These are phyloP conservation scores for Grosmannia huntii DNA, from an alignment of 2,329 filamentous ascomycete species.

Conservation along the genomic window DNA sequence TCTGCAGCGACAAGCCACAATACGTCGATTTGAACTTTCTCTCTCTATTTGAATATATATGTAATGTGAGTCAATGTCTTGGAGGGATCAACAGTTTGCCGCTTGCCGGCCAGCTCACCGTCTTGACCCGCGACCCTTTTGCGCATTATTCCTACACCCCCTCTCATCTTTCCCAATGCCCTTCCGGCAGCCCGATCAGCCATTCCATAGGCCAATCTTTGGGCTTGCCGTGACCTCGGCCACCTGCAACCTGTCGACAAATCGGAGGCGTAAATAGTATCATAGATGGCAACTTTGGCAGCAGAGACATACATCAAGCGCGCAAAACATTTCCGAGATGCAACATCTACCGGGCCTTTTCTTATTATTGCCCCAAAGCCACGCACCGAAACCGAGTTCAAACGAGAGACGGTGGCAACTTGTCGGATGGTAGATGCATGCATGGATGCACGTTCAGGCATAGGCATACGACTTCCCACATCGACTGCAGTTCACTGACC, in stretches of 20 bases:
- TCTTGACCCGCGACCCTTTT: background rate
- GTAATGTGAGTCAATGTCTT: background rate
- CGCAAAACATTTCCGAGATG: background rate
- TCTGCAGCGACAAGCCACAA: background rate
- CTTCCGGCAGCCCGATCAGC: background rate
- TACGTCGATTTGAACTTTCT: background rate
- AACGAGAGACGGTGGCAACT: background rate
- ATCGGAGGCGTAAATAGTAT: background rate
- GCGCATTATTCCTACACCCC: background rate
- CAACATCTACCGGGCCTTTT: background rate
- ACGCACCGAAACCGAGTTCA: background rate
- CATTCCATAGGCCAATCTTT: background rate
- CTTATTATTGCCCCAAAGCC: background rate
- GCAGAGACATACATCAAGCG: background rate
- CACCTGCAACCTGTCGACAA: background rate
- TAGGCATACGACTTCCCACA: background rate
- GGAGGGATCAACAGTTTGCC: background rate
- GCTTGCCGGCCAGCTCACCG: background rate
- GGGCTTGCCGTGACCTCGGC: background rate
- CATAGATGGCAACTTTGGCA: background rate
- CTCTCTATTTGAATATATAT: background rate
- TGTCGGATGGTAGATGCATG: background rate
- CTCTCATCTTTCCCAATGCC: background rate
- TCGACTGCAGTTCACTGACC: background rate
- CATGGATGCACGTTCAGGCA: background rate